A percentile compares a stretch with the other conserved stretches of the same genome.
Conservation (phyloP, 305 asterid genomes). For the Euphrasia arctica region DNA sequence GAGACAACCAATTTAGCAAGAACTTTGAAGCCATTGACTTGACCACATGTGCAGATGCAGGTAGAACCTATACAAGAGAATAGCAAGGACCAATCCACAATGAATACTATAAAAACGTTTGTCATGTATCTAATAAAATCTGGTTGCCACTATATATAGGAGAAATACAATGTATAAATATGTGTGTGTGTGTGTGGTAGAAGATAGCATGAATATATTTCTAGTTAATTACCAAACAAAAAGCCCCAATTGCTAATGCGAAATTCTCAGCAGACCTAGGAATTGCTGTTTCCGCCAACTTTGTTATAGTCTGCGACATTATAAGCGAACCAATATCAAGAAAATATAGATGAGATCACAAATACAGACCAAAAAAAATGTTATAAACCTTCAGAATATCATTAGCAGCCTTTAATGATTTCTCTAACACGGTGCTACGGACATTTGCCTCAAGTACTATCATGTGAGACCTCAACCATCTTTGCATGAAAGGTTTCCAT, state of each 20-base stretch:
- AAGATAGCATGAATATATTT: constrained; percentile 6
- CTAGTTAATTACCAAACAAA: constrained; percentile 61
- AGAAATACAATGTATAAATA: constrained; percentile 6
- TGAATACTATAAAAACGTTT: background rate
- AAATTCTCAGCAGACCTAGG: constrained; percentile 93
- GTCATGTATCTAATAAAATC: background rate
- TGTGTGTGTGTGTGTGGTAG: background rate
- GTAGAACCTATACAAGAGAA: constrained; percentile 59
- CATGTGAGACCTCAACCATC: constrained; percentile 84
- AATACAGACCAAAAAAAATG: constrained; percentile 14
- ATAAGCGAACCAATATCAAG: constrained; percentile 20
- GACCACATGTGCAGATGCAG: constrained; percentile 68
- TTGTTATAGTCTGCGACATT: constrained; percentile 53
- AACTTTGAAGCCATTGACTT: constrained; percentile 73
- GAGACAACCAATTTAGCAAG: constrained; percentile 62
- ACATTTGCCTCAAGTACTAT: constrained; percentile 57
- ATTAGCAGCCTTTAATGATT: constrained; percentile 66
- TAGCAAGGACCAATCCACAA: constrained; percentile 9
- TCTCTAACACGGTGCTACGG: constrained; percentile 51
- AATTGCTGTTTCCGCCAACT: constrained; percentile 61
- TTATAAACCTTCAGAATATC: constrained; percentile 70
- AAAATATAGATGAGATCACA: constrained; percentile 3
- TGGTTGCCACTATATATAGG: constrained; percentile 1
- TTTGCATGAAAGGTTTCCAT: constrained; percentile 91
- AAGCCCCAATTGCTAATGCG: constrained; percentile 85